Evolutionary conservation across 805 yeast species (phyloP), one percentile per base, ranked within the genome.

Genomic region (Candida boleticola): DNA sequence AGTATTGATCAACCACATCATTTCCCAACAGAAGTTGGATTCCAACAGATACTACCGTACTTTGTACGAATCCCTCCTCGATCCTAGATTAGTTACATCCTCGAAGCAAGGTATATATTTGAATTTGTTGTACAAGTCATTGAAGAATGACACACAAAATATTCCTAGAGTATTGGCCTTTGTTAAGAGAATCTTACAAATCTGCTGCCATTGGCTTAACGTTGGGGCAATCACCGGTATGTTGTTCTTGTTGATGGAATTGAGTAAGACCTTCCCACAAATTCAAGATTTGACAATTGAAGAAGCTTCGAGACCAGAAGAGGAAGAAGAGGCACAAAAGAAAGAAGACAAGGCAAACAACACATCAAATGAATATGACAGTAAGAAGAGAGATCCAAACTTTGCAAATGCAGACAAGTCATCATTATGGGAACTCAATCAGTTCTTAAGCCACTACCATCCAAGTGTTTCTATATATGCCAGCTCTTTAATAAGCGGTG

Each of bases 81-180:
- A 93, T 61, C 82, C 85, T 29, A 78, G 98, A 58, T 71, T 93
- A 47, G 79, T 84, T 14, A 72, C 73, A n/a, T 85, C 97, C 0
- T 87, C 98, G 1, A 93, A 93, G 61, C 96, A 92, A 64, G 89
- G 95, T 52, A 84, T 93, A 45, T 93, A 89, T 61, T 71, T 93
- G 67, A 90, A 92, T 59, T 71, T 93, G 55, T 68, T 93, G 39
- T 89, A 80, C 74, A 89, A 86, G 60, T 79, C 97, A 0, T 68
- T 93, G 64, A 86, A 85, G 58, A 73, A 74, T 44, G 98, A 90
- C 56, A 52, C 66, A 5, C 36, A 41, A 6, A 70, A 76, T 40
- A 70, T 74, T 37, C 71, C 77, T 13, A 75, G 98, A 53, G 85
- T 89, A 5, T 68, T 83, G 58, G 95, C 99, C 0, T 92, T 93